Base-by-base conservation (phyloP, 164 flowering plant species). In the Sextonia rubra region DNA sequence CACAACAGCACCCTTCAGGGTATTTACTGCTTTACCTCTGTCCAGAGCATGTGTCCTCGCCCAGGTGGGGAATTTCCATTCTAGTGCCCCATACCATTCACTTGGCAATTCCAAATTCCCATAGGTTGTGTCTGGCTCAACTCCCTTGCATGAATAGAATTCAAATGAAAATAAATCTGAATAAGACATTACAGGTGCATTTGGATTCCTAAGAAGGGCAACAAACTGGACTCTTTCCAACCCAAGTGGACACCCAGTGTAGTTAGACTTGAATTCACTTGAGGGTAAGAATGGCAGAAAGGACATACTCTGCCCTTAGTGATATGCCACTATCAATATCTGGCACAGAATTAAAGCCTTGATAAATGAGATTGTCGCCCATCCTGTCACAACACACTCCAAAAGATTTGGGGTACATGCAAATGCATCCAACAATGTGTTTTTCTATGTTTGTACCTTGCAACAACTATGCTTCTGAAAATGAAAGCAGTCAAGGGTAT, bases 21-120 rank as follows among this genome's bases (percentile, higher is more conserved):
- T 65, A 81, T 93, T 95, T 75, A 95, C 98, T n/a, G 99, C 96
- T 87, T 89, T 89, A 78, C 99, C 99, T n/a, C 89, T 86, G 82
- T 95, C 99, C 72, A 95, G 97, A 73, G 96, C 99, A 86, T 95
- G 99, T 12, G 87, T 86, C 76, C 99, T 89, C 64, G 99, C 94
- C 99, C 99, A 95, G 3, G 90, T 88, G 8, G 98, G 98, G 60
- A 89, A 95, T 26, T 91, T 89, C 99, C 99, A 95, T 71, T 82
- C 98, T 71, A 95, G 69, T 47, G 97, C 94, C 44, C 91, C 90
- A 80, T 91, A 93, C 99, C 99, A 95, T 23, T 93, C 88, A 3
- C 83, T 72, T 37, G 97, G 96, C 72, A 95, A 72, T 74, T 98
- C 99, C 79, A 95, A 79, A 73, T 90, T 90, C 58, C 70, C 78